phyloP scores from a whole-genome alignment of 331 rosid genomes.

The Dryas integrifolia region DNA sequence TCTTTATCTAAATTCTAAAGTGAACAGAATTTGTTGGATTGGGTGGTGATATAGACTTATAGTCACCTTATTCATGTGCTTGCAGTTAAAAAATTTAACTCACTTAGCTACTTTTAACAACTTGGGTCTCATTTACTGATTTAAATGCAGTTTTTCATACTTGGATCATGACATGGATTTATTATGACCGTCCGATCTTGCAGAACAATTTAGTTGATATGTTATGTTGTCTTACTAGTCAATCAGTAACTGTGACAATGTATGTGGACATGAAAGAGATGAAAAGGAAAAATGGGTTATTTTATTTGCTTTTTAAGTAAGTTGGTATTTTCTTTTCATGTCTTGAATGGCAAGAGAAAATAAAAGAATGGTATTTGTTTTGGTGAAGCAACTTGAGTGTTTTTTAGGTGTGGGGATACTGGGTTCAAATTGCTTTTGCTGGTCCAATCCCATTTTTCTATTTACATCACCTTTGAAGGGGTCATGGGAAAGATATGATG shows the following conservation, averaged over 20 bases:
- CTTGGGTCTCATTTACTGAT: conserved; percentile 21
- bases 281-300: conserved; percentile 12
- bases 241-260: neutral
- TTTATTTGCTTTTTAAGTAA: conserved; percentile 32
- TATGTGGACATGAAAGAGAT: neutral
- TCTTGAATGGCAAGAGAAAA: conserved; percentile 34
- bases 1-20: conserved; percentile 38
- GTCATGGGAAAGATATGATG: conserved; percentile 14
- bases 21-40: conserved; percentile 32
- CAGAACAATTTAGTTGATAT: neutral
- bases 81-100: conserved; percentile 38
- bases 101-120: conserved; percentile 27
- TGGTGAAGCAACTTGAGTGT: conserved; percentile 33
- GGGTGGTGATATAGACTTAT: conserved; percentile 26
- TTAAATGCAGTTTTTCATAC: conserved; percentile 20
- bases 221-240: neutral
- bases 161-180: conserved; percentile 24
- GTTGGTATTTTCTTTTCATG: conserved; percentile 27
- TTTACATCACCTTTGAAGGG: conserved; percentile 1
- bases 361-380: conserved; percentile 21
- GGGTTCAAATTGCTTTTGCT: conserved; percentile 17
- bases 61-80: conserved; percentile 52
- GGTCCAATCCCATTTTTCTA: conserved; percentile 1
- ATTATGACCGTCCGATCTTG: conserved; percentile 6
- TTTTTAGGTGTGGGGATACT: conserved; percentile 21